These are phyloP conservation scores for Trichosanthes truncata DNA, from an alignment of 306 rosid species.

Conservation along the genomic window DNA sequence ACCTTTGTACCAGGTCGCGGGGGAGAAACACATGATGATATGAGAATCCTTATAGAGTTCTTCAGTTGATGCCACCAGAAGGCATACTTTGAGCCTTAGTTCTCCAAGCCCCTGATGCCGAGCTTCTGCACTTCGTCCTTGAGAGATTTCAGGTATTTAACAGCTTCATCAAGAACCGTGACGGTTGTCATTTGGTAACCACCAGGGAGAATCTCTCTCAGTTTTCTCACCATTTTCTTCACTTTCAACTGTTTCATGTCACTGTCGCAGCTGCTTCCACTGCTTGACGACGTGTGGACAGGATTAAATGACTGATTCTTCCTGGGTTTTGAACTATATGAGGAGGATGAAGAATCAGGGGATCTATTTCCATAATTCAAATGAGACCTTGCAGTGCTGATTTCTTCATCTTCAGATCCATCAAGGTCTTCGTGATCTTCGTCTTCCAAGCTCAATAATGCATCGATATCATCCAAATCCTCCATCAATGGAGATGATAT, in stretches of 20 bases:
- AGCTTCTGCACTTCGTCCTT: slow-evolving; percentile 75
- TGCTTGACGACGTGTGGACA: slow-evolving; percentile 26
- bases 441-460: slow-evolving; percentile 76
- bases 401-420: slow-evolving; percentile 54
- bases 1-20: background rate
- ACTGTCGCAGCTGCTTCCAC: slow-evolving; percentile 23
- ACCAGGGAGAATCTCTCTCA: slow-evolving; percentile 76
- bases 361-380: slow-evolving; percentile 37
- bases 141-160: slow-evolving; percentile 80
- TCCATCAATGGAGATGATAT: slow-evolving; percentile 52
- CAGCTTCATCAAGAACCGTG: slow-evolving; percentile 78
- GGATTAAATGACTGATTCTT: slow-evolving; percentile 36
- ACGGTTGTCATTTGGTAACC: slow-evolving; percentile 62
- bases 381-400: slow-evolving; percentile 79
- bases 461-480: slow-evolving; percentile 75
- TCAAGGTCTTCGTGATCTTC: slow-evolving; percentile 57
- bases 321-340: slow-evolving; percentile 45
- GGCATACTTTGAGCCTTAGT: slow-evolving; percentile 10
- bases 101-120: slow-evolving; percentile 38
- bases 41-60: background rate
- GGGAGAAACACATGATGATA: background rate
- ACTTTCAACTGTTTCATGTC: slow-evolving; percentile 53
- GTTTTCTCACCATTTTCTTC: slow-evolving; percentile 71
- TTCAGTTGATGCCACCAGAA: background rate
- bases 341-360: slow-evolving; percentile 63